These are phyloP conservation scores for Annona squamosa DNA, from an alignment of 164 flowering plant species.

Conservation along the genomic window DNA sequence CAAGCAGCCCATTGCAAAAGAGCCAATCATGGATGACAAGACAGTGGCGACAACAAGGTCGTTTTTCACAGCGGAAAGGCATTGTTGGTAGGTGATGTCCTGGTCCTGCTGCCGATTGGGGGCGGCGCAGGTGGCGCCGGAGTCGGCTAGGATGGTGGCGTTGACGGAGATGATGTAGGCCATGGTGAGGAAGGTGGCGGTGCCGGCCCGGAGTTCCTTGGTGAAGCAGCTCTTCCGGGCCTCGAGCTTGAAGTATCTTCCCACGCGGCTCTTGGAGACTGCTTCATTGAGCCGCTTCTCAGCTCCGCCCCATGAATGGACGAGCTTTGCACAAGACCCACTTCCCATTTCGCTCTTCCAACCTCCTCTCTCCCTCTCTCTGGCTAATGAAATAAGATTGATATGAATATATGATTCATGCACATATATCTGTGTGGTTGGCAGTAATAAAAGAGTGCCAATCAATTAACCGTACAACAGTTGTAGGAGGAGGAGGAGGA, in stretches of 20 bases:
- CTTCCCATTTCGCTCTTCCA: constrained; percentile 22
- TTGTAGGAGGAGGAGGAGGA: too few species aligned
- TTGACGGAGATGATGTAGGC: constrained; percentile 81
- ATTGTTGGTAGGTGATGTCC: constrained; percentile 49
- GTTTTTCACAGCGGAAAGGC: constrained; percentile 44
- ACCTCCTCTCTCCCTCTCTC: constrained; percentile 11
- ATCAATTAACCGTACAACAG: not conserved
- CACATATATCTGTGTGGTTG: not conserved
- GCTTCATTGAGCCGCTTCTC: constrained; percentile 39
- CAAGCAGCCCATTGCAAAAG: constrained; percentile 60
- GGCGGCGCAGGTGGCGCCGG: constrained; percentile 69
- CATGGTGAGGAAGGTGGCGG: constrained; percentile 89
- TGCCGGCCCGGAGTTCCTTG: constrained; percentile 64
- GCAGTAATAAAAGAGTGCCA: not conserved
- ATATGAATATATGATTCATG: too few species aligned
- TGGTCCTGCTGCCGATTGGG: constrained; percentile 44
- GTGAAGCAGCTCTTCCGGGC: constrained; percentile 64
- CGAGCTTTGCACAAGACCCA: constrained; percentile 20
- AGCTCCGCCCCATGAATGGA: constrained; percentile 35
- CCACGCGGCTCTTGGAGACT: constrained; percentile 47
- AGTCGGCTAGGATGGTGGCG: constrained; percentile 69
- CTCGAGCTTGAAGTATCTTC: constrained; percentile 69
- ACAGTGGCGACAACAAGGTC: constrained; percentile 75
- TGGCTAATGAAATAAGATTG: not conserved
- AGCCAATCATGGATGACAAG: constrained; percentile 60